Evolutionary conservation across 805 yeast species (phyloP).

Genomic region (Kockiozyma suomiensis): DNA sequence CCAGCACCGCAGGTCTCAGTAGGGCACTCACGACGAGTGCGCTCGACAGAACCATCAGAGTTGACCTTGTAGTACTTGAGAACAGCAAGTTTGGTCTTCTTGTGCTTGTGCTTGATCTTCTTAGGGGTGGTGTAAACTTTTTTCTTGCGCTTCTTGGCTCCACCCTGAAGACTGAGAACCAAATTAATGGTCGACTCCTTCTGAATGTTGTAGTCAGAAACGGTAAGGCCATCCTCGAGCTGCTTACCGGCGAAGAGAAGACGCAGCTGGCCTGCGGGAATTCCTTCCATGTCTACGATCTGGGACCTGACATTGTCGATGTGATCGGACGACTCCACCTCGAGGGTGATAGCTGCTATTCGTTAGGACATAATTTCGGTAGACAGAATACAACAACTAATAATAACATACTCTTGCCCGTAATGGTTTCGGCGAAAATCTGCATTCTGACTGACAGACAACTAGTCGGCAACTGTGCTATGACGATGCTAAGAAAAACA

Average conservation of each 20-base stretch:
- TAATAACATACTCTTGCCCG: conserved; percentile 68
- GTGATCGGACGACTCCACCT: conserved; percentile 97
- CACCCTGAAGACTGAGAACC: conserved; percentile 98
- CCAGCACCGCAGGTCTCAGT: conserved; percentile 95
- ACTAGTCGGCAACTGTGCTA: conserved; percentile 45
- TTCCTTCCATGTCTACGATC: conserved; percentile 97
- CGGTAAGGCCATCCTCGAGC: conserved; percentile 85
- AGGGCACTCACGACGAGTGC: conserved; percentile 98
- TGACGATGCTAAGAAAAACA: conserved; percentile 13
- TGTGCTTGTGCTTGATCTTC: conserved; percentile 99
- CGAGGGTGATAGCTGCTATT: conserved; percentile 82
- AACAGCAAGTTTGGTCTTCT: conserved; percentile 98
- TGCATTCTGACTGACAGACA: conserved; percentile 44
- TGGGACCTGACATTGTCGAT: conserved; percentile 95
- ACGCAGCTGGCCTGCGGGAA: conserved; percentile 98
- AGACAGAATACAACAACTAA: conserved; percentile 36
- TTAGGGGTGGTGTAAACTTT: conserved; percentile 99
- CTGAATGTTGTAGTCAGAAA: conserved; percentile 97
- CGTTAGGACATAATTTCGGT: background rate
- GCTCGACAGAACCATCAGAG: conserved; percentile 97
- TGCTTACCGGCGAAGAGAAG: conserved; percentile 97
- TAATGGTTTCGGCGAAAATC: conserved; percentile 98
- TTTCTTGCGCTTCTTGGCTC: conserved; percentile 99
- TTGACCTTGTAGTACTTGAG: conserved; percentile 99
- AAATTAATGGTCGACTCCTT: conserved; percentile 95